Conservation (phyloP, 192 early-diverging fungal species). For the Allomyces macrogynus region DNA sequence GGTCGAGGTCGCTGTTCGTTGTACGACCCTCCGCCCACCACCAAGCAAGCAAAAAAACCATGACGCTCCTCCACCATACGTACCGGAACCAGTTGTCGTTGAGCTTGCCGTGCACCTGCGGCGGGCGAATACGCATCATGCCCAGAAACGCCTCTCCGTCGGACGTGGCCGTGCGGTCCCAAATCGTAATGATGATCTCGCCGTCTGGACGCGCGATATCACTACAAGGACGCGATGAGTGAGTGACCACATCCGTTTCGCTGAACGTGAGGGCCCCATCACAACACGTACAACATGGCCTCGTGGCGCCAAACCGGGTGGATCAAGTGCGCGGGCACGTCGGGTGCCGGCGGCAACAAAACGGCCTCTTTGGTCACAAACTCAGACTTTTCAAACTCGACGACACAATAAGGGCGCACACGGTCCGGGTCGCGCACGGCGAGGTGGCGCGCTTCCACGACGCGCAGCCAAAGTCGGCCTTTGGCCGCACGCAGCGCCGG, state of each 20-base stretch:
- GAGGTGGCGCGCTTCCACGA: conserved; percentile 1
- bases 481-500: not conserved
- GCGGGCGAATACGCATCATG: conserved; percentile 24
- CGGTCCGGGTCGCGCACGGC: not conserved
- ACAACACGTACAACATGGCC: conserved; percentile 24
- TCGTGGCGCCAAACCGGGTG: conserved; percentile 28
- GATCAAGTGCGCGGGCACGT: conserved; percentile 1
- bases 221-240: conserved; percentile 5
- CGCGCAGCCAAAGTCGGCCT: conserved; percentile 13
- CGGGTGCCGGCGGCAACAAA: not conserved
- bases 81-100: conserved; percentile 32
- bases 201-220: conserved; percentile 21
- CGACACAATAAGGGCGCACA: conserved; percentile 25
- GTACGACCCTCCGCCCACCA: too few relatives aligned
- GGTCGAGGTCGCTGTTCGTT: too few relatives aligned
- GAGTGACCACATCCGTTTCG: conserved; percentile 5
- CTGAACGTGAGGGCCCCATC: not conserved
- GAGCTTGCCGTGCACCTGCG: conserved; percentile 22
- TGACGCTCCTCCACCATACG: too few relatives aligned
- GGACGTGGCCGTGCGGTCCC: conserved; percentile 14
- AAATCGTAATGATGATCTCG: conserved; percentile 27
- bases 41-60: too few relatives aligned
- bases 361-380: conserved; percentile 27
- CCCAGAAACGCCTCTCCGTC: conserved; percentile 22
- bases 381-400: conserved; percentile 37